These are phyloP conservation scores for Hyaloscypha variabilis DNA, from an alignment of 495 filamentous ascomycete genomes.

Conservation along the genomic window DNA sequence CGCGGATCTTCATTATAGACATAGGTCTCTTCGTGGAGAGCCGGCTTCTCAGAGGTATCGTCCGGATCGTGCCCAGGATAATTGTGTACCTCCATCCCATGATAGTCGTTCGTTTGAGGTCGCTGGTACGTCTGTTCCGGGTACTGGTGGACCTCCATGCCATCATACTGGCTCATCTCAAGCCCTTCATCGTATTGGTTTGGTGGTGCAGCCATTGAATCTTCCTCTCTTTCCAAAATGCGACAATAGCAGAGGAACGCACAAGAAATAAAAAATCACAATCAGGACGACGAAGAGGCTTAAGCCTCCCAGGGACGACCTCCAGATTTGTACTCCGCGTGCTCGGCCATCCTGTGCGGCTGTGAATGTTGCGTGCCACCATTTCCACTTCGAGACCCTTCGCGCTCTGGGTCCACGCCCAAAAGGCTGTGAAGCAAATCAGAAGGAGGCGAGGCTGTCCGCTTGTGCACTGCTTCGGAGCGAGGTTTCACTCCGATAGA, in stretches of 20 bases:
- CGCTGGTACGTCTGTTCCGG: not conserved
- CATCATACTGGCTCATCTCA: conserved; percentile 1
- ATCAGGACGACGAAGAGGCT: not conserved
- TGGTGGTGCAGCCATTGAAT: not conserved
- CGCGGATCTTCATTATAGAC: conserved; percentile 26
- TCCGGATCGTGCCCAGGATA: not conserved
- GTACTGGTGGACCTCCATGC: conserved; percentile 4
- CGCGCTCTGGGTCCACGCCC: not conserved
- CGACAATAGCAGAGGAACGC: not conserved
- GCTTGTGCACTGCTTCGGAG: not conserved
- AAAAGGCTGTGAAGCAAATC: not conserved
- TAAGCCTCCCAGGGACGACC: not conserved
- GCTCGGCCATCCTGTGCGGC: not conserved
- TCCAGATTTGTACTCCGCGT: conserved; percentile 1
- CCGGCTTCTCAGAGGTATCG: not conserved
- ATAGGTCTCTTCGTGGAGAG: not conserved
- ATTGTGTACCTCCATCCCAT: not conserved
- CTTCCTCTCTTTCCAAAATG: not conserved
- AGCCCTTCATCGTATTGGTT: conserved; percentile 7
- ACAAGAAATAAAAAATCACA: not conserved
- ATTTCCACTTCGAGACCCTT: not conserved
- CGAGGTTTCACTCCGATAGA: not conserved
- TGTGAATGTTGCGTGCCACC: not conserved
- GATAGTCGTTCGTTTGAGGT: not conserved
- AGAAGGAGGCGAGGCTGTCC: not conserved